Conservation (phyloP, 208 protist genomes). For the Crithidia fasciculata region DNA sequence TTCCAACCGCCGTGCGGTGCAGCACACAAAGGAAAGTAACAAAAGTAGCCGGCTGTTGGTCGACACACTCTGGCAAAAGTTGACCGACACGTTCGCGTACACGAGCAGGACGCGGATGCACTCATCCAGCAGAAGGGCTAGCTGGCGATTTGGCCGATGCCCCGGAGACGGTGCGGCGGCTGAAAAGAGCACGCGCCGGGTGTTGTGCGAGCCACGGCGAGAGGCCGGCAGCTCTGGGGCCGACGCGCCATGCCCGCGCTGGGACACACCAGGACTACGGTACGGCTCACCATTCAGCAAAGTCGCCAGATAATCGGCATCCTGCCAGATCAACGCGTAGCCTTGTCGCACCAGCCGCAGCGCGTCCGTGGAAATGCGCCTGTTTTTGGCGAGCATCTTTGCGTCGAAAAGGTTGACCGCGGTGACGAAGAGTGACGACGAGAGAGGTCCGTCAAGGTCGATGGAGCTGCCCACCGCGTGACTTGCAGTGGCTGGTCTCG, state of each 20-base stretch:
- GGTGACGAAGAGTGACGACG: constrained; percentile 56
- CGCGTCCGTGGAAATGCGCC: constrained; percentile 58
- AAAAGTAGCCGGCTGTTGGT: constrained; percentile 52
- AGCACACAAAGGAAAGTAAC: constrained; percentile 74
- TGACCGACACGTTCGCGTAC: constrained; percentile 77
- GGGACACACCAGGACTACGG: neutral
- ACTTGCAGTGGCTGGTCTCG: neutral
- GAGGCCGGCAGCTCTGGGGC: neutral
- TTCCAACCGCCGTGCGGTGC: constrained; percentile 58
- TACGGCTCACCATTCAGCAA: constrained; percentile 26
- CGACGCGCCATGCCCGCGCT: neutral
- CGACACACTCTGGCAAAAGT: constrained; percentile 60
- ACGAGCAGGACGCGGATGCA: constrained; percentile 79
- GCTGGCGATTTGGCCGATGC: constrained; percentile 38
- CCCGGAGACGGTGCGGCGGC: constrained; percentile 42
- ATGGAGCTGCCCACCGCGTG: constrained; percentile 27
- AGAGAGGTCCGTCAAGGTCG: constrained; percentile 64
- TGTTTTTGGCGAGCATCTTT: constrained; percentile 56
- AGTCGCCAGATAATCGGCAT: constrained; percentile 36
- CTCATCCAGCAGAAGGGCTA: constrained; percentile 62
- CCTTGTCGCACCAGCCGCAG: constrained; percentile 73
- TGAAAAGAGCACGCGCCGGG: constrained; percentile 16
- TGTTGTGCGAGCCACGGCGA: neutral
- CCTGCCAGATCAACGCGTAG: constrained; percentile 75
- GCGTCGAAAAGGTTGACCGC: constrained; percentile 79